Base-by-base conservation (phyloP, 139 green algal species). In the Eudorina sp. region DNA sequence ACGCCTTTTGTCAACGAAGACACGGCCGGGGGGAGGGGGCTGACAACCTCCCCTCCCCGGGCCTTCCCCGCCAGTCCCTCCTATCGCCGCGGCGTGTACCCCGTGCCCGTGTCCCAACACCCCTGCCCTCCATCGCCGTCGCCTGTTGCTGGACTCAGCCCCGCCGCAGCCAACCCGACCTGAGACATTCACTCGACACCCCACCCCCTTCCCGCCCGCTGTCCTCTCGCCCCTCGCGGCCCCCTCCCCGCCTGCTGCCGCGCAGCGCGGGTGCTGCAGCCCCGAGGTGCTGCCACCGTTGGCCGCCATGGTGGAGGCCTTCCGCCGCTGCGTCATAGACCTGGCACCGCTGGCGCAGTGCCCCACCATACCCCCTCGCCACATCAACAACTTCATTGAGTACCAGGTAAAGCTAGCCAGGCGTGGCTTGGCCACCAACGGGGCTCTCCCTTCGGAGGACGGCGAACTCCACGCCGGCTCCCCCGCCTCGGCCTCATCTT, bases 301-400 rank as follows among this genome's bases (percentile, higher is more conserved):
- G 21, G 25, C 89, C 2, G 55, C 83, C 16, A 51, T 95, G 58
- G 53, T 93, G 27, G 90, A 92, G 72, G 90, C 86, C 25, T 91
- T 93, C 73, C 80, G 89, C 16, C 70, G 89, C 84, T 93, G 92
- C 81, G 73, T 73, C 18, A 84, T 93, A 0, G 92, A 94, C 68
- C 58, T 95, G 27, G 73, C 74, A 0, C 92, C 92, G 2, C 74
- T 95, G 79, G 62, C 92, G 74, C 70, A 91, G 70, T 92, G 90
- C 64, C 66, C 58, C 40, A 88, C 69, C 29, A 51, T 95, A 68
- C 92, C 90, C 0, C 76, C 89, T 4, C 55, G 69, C 1, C 92
- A 95, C 88, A 94, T 94, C 85, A 93, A 88, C 90, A 95, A 95
- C 90, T 95, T 95, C 53, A 48, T 91, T 11, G 92, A 95, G 88